A percentile compares a stretch with the other conserved stretches of the same genome.
Conservation (phyloP, 1,139 yeast species). For the Yamadazyma diospyri region DNA sequence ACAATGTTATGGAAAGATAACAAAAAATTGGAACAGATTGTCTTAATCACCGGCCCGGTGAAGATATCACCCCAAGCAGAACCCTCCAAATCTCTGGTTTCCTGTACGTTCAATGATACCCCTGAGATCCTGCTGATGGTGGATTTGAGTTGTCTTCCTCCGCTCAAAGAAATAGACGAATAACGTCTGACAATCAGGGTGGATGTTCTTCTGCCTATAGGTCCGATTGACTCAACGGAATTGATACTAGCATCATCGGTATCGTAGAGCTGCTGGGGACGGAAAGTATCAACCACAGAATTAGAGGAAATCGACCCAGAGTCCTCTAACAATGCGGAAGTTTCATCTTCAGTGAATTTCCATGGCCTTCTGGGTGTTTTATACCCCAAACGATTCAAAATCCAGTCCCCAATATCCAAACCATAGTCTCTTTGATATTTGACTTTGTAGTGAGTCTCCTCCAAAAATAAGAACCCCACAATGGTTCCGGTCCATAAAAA, state of each 20-base stretch:
- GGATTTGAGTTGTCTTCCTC: constrained; percentile 8
- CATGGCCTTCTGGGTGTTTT: constrained; percentile 13
- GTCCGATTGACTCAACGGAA: constrained; percentile 22
- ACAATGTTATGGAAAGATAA: constrained; percentile 45
- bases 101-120: constrained; percentile 10
- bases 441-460: constrained; percentile 53
- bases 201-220: constrained; percentile 35
- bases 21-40: constrained; percentile 12
- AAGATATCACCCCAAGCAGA: constrained; percentile 11
- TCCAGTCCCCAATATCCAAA: constrained; percentile 48
- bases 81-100: constrained; percentile 10
- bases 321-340: constrained; percentile 4
- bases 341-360: constrained; percentile 13
- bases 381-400: constrained; percentile 33
- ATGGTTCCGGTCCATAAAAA: constrained; percentile 38
- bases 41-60: constrained; percentile 14
- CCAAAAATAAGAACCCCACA: constrained; percentile 50
- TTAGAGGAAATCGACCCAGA: constrained; percentile 7
- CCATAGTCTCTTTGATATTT: constrained; percentile 47
- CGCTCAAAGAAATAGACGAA: constrained; percentile 23
- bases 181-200: constrained; percentile 38
- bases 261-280: constrained; percentile 14
- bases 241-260: constrained; percentile 13
- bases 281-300: not conserved
- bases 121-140: constrained; percentile 15